A percentile compares a stretch with the other conserved stretches of the same genome.
phyloP scores from a whole-genome alignment of 371 early-diverging fungal genomes.

The Rhizopus sp. region DNA sequence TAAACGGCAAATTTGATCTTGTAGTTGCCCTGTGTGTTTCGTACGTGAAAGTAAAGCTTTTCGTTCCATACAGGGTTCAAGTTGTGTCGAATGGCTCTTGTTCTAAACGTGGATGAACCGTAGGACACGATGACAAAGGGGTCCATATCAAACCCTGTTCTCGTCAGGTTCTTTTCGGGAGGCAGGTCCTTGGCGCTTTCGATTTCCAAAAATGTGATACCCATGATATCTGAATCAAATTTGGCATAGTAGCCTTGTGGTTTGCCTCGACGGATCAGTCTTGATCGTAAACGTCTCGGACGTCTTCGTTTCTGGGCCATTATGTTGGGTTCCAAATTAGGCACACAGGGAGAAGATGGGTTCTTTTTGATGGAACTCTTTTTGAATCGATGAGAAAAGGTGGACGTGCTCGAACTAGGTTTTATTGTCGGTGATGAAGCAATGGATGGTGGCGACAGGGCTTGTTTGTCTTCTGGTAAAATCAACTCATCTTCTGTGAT shows the following conservation, averaged over 20 bases:
- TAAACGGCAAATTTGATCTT: constrained; percentile 71
- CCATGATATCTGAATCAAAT: constrained; percentile 44
- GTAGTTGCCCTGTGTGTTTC: constrained; percentile 58
- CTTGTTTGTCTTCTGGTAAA: constrained; percentile 5
- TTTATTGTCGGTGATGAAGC: constrained; percentile 1
- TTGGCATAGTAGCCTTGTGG: constrained; percentile 7
- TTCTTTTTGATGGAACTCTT: constrained; percentile 7
- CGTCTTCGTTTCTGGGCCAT: not conserved
- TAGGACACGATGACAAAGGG: constrained; percentile 82
- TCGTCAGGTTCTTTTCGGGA: constrained; percentile 56
- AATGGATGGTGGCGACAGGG: not conserved
- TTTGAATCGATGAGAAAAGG: constrained; percentile 11
- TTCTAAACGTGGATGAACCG: constrained; percentile 71
- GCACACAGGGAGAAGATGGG: constrained; percentile 9
- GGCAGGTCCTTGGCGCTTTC: constrained; percentile 66
- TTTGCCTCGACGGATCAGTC: constrained; percentile 10
- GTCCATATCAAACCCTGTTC: constrained; percentile 80
- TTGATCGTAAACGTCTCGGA: not conserved
- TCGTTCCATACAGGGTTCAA: constrained; percentile 74
- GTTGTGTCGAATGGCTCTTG: constrained; percentile 64
- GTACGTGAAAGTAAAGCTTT: constrained; percentile 67
- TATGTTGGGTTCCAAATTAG: constrained; percentile 1
- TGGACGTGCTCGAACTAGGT: constrained; percentile 9
- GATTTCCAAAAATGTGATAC: constrained; percentile 66
- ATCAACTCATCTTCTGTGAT: not conserved